Evolutionary conservation across 2,329 filamentous ascomycete species (phyloP).

Genomic region (Pestalotiopsis fici): DNA sequence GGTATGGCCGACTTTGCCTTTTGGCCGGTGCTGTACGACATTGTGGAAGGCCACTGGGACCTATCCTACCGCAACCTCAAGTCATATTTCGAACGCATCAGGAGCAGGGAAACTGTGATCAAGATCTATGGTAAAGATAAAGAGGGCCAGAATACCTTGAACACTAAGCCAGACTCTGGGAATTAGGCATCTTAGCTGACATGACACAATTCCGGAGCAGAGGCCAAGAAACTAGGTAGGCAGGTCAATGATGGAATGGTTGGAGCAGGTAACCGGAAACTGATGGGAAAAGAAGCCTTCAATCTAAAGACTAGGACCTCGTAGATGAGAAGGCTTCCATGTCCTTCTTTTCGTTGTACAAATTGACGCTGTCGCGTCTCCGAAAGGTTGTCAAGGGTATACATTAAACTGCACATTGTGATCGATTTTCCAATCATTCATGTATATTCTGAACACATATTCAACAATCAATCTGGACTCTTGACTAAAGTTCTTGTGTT

Average conservation of each 20-base stretch:
- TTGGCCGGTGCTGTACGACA: slow-evolving; percentile 55
- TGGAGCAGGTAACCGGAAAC: too few species aligned
- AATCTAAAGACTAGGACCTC: not conserved
- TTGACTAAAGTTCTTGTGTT: too few species aligned
- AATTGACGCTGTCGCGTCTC: not conserved
- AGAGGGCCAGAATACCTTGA: not conserved
- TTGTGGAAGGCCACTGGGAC: slow-evolving; percentile 27
- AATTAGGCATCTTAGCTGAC: not conserved
- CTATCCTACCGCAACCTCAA: slow-evolving; percentile 35
- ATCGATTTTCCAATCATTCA: not conserved
- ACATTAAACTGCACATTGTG: not conserved
- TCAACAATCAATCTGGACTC: too few species aligned
- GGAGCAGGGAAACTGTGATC: slow-evolving; percentile 15
- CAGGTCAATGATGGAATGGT: not conserved
- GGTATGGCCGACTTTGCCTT: slow-evolving; percentile 56
- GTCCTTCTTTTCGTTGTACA: not conserved
- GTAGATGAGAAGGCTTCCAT: not conserved
- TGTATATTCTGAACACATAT: not conserved
- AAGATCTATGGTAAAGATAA: slow-evolving; percentile 2
- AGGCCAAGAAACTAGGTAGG: not conserved
- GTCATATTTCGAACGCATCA: slow-evolving; percentile 34
- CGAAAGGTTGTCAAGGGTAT: not conserved
- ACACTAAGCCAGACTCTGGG: not conserved
- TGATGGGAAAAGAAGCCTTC: not conserved
- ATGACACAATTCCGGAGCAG: not conserved